A percentile compares a stretch with the other conserved stretches of the same genome.
These are phyloP conservation scores for Sarcodon sp. DNA, from an alignment of 768 basidiomycete species.

Conservation along the genomic window DNA sequence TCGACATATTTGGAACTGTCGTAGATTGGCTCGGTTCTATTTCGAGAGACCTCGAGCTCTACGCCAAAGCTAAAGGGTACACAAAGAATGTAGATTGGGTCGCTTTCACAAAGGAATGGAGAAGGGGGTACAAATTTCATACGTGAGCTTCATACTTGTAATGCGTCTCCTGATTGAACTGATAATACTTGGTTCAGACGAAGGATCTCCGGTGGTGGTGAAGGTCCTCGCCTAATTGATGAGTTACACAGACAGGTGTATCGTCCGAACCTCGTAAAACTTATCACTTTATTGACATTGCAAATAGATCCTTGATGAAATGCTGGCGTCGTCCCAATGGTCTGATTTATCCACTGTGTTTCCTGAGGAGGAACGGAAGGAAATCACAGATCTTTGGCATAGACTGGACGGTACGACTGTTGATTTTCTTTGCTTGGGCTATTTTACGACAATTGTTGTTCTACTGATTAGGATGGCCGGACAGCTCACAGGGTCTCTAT, in stretches of 20 bases:
- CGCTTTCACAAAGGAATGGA: conserved; percentile 45
- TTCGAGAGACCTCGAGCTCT: conserved; percentile 4
- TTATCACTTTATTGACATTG: background rate
- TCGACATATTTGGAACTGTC: conserved; percentile 19
- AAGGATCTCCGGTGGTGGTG: conserved; percentile 28
- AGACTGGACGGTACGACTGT: conserved; percentile 42
- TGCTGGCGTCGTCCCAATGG: conserved; percentile 33
- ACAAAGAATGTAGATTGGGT: conserved; percentile 22
- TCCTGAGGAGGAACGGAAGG: conserved; percentile 27
- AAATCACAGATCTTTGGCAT: conserved; percentile 47
- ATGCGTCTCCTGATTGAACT: conserved; percentile 1
- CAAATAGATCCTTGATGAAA: conserved; percentile 40
- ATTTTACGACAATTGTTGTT: background rate
- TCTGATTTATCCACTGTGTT: conserved; percentile 33
- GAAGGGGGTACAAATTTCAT: conserved; percentile 35
- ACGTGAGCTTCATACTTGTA: conserved; percentile 22
- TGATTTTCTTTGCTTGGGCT: conserved; percentile 8
- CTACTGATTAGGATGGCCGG: background rate
- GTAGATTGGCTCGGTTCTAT: conserved; percentile 18
- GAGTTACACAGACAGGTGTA: conserved; percentile 39
- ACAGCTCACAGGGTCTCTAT: too few relatives aligned
- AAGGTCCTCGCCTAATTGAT: conserved; percentile 40
- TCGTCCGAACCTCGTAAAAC: background rate
- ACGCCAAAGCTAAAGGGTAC: conserved; percentile 1
- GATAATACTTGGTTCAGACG: conserved; percentile 21